Evolutionary conservation across 2,329 filamentous ascomycete genomes (phyloP), one percentile per base, ranked within the genome.

Genomic region (Aspergillus udagawae): DNA sequence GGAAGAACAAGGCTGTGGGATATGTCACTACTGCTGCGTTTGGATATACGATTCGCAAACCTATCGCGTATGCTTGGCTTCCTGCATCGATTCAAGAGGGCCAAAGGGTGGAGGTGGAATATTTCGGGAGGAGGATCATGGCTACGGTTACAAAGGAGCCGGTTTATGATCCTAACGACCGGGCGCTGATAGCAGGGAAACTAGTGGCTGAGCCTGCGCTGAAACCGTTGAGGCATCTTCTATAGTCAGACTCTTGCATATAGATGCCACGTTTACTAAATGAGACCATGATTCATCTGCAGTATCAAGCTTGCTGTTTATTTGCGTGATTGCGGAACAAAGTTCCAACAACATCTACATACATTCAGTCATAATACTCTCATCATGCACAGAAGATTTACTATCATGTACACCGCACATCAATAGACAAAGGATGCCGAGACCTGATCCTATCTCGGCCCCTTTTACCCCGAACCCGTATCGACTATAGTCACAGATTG

Each of bases 11-110:
- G 54, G 61, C 78, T 0, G 74, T 74, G 1, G 84, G 85, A 0
- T 87, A 87, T 59, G 75, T 87, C 27, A 86, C 83, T 1, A 86
- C 78, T 52, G 80, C 84, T 1, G 83, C 81, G 0, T 87, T 86
- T 63, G 85, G 82, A 0, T 86, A 83, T 63, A 83, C 81, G 0
- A 66, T 87, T 9, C 70, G 82, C 27, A 85, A 82, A 67, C 84
- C 85, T 0, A 75, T 86, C 12, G 84, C 83, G 0, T 86, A 83
- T 66, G 80, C 83, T 0, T 85, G 83, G 73, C 69, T 87, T 12
- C 83, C 83, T 0, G 74, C 68, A 10, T 64, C 62, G 1, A 64
- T 85, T 2, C 56, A 53, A 0, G 78, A 82, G 47, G 83, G 83
- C 0, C 75, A 79, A 3, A 56, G 63, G 0, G 82, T 87, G 0